phyloP scores from a whole-genome alignment of 768 basidiomycete genomes.

The Guyanaporus albipodus region DNA sequence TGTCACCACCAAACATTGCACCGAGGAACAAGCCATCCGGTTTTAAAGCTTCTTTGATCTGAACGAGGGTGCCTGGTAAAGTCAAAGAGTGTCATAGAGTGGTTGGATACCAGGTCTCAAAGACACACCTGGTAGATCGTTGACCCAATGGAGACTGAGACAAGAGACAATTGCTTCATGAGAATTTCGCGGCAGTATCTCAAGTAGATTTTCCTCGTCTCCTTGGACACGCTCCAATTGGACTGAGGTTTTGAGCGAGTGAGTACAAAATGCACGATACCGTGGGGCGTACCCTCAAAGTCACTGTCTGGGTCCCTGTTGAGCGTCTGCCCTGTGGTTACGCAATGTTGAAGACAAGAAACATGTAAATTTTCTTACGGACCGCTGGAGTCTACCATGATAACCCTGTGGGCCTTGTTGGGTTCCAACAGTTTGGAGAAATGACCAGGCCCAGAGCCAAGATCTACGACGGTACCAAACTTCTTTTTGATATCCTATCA shows the following conservation, averaged over 20 bases:
- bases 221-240: slow-evolving; percentile 70
- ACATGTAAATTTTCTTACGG: slow-evolving; percentile 23
- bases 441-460: slow-evolving; percentile 90
- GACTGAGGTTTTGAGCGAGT: slow-evolving; percentile 43
- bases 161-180: slow-evolving; percentile 93
- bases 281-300: slow-evolving; percentile 63
- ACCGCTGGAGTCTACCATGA: slow-evolving; percentile 90
- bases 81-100: neutral
- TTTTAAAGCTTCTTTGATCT: slow-evolving; percentile 77
- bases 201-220: slow-evolving; percentile 80
- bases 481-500: slow-evolving; percentile 85
- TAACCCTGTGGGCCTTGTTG: slow-evolving; percentile 62
- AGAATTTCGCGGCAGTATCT: slow-evolving; percentile 61
- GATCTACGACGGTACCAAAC: slow-evolving; percentile 76
- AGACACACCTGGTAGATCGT: slow-evolving; percentile 84
- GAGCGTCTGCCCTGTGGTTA: slow-evolving; percentile 55
- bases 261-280: neutral
- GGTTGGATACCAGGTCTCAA: neutral
- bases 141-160: slow-evolving; percentile 93
- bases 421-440: slow-evolving; percentile 78
- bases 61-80: slow-evolving; percentile 68
- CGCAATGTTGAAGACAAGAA: slow-evolving; percentile 2
- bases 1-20: slow-evolving; percentile 94
- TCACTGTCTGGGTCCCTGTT: slow-evolving; percentile 72
- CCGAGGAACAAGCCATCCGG: slow-evolving; percentile 95